Evolutionary conservation across 116 monocot species (phyloP).

Genomic region (Cymodocea nodosa): DNA sequence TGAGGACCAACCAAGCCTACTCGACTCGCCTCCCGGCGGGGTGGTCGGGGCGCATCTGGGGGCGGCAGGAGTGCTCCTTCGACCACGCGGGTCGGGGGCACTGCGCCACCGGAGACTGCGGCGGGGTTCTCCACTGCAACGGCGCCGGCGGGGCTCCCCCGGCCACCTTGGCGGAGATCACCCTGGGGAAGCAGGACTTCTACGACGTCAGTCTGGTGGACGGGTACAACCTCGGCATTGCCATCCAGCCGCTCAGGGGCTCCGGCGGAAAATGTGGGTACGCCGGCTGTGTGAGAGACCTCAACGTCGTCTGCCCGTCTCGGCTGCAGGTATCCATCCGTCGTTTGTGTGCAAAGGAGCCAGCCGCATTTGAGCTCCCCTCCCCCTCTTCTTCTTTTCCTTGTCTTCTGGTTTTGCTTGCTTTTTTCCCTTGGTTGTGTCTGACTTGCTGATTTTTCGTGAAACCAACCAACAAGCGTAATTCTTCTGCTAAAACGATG

Average conservation of each 20-base stretch:
- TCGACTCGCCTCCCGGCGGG: slow-evolving; percentile 45
- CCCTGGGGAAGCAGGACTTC: slow-evolving; percentile 59
- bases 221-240: slow-evolving; percentile 64
- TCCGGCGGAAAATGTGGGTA: slow-evolving; percentile 24
- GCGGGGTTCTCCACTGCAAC: slow-evolving; percentile 47
- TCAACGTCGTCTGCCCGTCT: slow-evolving; percentile 48
- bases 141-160: slow-evolving; percentile 63
- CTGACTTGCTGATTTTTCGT: too few relatives aligned
- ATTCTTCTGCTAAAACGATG: too few relatives aligned
- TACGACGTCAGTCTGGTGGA: slow-evolving; percentile 81
- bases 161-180: slow-evolving; percentile 74
- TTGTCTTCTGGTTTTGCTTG: too few relatives aligned
- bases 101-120: slow-evolving; percentile 76
- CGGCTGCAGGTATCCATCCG: slow-evolving; percentile 36
- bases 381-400: too few relatives aligned
- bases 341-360: too few relatives aligned
- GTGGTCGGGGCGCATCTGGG: slow-evolving; percentile 87
- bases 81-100: slow-evolving; percentile 40
- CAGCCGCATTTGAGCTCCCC: too few relatives aligned
- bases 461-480: too few relatives aligned
- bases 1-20: slow-evolving; percentile 55
- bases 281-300: slow-evolving; percentile 68
- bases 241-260: slow-evolving; percentile 49
- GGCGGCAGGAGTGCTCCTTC: slow-evolving; percentile 65
- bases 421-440: too few relatives aligned